Percentiles rank a stretch among this genome's conserved stretches.
Conservation (phyloP, 495 filamentous ascomycete genomes). For the Penicillium taxi region DNA sequence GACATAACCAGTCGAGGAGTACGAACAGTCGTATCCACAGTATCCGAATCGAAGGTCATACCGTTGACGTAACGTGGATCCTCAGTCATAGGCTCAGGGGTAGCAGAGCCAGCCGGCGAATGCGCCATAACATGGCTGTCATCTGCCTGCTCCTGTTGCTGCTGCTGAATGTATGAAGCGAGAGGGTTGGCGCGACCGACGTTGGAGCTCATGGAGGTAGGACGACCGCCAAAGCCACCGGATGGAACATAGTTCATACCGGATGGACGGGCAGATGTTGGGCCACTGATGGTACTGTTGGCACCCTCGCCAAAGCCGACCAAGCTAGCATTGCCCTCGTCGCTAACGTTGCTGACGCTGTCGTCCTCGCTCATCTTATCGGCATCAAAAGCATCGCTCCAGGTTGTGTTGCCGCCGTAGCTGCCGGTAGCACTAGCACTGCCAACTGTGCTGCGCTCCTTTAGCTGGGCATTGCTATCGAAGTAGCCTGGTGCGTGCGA, state of each 20-base stretch:
- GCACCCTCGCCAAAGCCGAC: constrained; percentile 87
- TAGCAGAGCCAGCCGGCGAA: constrained; percentile 32
- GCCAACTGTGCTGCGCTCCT: constrained; percentile 78
- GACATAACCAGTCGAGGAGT: constrained; percentile 35
- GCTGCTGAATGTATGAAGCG: constrained; percentile 21
- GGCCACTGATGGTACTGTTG: constrained; percentile 66
- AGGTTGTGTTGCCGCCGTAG: constrained; percentile 65
- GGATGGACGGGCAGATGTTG: constrained; percentile 47
- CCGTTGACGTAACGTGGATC: constrained; percentile 48
- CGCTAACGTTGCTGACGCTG: constrained; percentile 67
- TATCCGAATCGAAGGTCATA: constrained; percentile 47
- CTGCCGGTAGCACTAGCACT: constrained; percentile 72
- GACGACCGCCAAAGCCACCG: constrained; percentile 17
- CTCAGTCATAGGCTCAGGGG: constrained; percentile 30
- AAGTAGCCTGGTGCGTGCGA: constrained; percentile 54
- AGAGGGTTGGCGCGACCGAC: constrained; percentile 20
- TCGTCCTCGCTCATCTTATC: constrained; percentile 67
- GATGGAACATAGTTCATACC: constrained; percentile 28
- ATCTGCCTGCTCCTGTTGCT: constrained; percentile 17
- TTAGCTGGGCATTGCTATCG: constrained; percentile 46
- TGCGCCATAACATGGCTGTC: constrained; percentile 26
- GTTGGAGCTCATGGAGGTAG: constrained; percentile 30
- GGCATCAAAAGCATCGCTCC: constrained; percentile 55
- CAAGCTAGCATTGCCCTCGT: constrained; percentile 64
- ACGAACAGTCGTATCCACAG: constrained; percentile 46